Evolutionary conservation across 768 basidiomycete genomes (phyloP).

Genomic region (Hortiboletus flavorubellus): DNA sequence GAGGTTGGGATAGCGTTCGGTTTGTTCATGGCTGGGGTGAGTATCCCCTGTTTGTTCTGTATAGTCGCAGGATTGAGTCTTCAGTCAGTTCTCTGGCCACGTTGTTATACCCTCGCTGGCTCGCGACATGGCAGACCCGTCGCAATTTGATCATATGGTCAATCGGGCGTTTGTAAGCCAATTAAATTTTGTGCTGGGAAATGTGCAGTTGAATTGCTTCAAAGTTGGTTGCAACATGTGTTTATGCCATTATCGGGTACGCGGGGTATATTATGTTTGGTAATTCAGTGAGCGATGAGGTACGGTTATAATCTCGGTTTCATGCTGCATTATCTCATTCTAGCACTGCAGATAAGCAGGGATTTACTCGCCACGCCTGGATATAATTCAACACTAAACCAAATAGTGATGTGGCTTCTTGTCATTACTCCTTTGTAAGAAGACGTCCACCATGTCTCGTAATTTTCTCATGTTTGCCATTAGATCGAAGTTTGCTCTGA

Average conservation of each 20-base stretch:
- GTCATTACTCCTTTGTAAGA: conserved; percentile 72
- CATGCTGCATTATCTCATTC: not conserved
- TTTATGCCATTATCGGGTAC: conserved; percentile 67
- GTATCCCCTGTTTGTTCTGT: conserved; percentile 17
- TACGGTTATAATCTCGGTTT: conserved; percentile 30
- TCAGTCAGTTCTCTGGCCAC: conserved; percentile 78
- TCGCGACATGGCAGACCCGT: conserved; percentile 84
- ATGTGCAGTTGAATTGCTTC: not conserved
- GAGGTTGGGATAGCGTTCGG: conserved; percentile 82
- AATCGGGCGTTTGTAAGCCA: conserved; percentile 78
- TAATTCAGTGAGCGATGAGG: conserved; percentile 73
- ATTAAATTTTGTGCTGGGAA: not conserved
- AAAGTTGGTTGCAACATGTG: conserved; percentile 59
- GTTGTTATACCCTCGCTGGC: conserved; percentile 89
- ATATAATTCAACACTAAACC: conserved; percentile 69
- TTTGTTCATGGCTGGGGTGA: conserved; percentile 87
- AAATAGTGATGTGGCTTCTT: conserved; percentile 80
- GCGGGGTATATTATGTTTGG: conserved; percentile 95
- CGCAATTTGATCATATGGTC: conserved; percentile 76
- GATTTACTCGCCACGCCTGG: conserved; percentile 72
- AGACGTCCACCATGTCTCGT: not conserved
- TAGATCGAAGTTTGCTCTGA: conserved; percentile 86
- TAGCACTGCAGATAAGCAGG: conserved; percentile 62
- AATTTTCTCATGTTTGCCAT: conserved; percentile 7
- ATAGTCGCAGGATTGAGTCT: not conserved